A percentile compares a stretch with the other conserved stretches of the same genome.
Evolutionary conservation across 2,329 filamentous ascomycete genomes (phyloP).

Genomic region (Ploettnerulaceae sp.): DNA sequence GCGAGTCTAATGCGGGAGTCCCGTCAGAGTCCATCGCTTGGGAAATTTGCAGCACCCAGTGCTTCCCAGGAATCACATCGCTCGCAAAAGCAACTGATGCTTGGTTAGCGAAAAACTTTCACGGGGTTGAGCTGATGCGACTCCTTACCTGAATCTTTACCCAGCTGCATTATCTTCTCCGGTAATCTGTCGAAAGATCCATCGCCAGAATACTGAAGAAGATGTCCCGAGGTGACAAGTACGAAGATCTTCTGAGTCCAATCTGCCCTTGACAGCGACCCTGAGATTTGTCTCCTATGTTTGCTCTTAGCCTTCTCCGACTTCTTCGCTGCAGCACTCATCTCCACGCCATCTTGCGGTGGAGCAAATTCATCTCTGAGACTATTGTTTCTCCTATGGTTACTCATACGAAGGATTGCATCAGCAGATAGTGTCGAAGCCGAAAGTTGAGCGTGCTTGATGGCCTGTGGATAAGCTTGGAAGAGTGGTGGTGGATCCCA

Average conservation of each 20-base stretch:
- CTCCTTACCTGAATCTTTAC: slow-evolving; percentile 52
- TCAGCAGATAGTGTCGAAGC: slow-evolving; percentile 66
- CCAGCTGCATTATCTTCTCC: slow-evolving; percentile 67
- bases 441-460: slow-evolving; percentile 67
- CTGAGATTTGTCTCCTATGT: slow-evolving; percentile 33
- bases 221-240: slow-evolving; percentile 61
- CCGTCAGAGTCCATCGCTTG: slow-evolving; percentile 59
- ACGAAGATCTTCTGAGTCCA: slow-evolving; percentile 71
- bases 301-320: slow-evolving; percentile 42
- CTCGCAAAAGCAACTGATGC: slow-evolving; percentile 76
- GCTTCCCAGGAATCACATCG: slow-evolving; percentile 72
- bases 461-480: slow-evolving; percentile 79
- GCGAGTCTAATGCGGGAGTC: slow-evolving; percentile 44
- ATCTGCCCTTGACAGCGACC: slow-evolving; percentile 45
- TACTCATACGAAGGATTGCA: slow-evolving; percentile 54
- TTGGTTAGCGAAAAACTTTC: slow-evolving; percentile 4
- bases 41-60: slow-evolving; percentile 75
- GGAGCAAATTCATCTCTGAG: slow-evolving; percentile 35
- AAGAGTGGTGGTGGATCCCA: slow-evolving; percentile 76
- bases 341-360: slow-evolving; percentile 18
- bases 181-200: slow-evolving; percentile 67
- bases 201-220: slow-evolving; percentile 69
- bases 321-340: slow-evolving; percentile 28
- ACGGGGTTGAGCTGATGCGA: background rate
- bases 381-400: slow-evolving; percentile 47